Conservation (phyloP, 2,329 filamentous ascomycete species). For the Alternaria conjuncta region DNA sequence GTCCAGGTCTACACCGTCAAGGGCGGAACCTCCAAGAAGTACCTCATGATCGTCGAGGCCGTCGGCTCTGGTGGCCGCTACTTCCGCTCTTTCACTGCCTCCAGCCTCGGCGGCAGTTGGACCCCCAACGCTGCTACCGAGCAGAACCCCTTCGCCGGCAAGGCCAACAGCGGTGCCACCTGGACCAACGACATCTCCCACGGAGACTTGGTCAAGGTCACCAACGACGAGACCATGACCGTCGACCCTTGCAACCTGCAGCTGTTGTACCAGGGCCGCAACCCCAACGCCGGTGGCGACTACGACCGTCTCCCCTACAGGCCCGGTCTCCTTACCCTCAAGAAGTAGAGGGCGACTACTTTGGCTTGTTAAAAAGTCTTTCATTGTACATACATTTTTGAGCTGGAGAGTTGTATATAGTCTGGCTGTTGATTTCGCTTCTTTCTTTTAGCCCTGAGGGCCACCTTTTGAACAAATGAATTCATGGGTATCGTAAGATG, state of each 20-base stretch:
- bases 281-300: conserved; percentile 51
- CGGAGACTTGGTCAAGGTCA: conserved; percentile 65
- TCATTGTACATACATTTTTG: conserved; percentile 12
- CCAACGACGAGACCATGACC: conserved; percentile 67
- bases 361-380: background rate
- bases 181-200: conserved; percentile 74
- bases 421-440: background rate
- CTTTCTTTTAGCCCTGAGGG: background rate
- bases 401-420: conserved; percentile 8
- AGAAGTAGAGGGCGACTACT: conserved; percentile 1
- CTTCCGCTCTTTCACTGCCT: conserved; percentile 71
- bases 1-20: conserved; percentile 69
- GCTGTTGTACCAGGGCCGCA: conserved; percentile 67
- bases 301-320: conserved; percentile 63
- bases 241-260: conserved; percentile 70
- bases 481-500: background rate
- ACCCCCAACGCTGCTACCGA: conserved; percentile 64
- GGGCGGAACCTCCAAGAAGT: conserved; percentile 56
- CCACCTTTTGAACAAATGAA: background rate
- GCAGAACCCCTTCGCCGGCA: conserved; percentile 68
- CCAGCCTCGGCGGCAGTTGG: conserved; percentile 63
- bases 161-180: conserved; percentile 67
- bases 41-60: conserved; percentile 73
- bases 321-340: conserved; percentile 50
- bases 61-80: conserved; percentile 65